A percentile compares a stretch with the other conserved stretches of the same genome.
Conservation (phyloP, 352 stramenopile species). For the Blastocystis sp. region DNA sequence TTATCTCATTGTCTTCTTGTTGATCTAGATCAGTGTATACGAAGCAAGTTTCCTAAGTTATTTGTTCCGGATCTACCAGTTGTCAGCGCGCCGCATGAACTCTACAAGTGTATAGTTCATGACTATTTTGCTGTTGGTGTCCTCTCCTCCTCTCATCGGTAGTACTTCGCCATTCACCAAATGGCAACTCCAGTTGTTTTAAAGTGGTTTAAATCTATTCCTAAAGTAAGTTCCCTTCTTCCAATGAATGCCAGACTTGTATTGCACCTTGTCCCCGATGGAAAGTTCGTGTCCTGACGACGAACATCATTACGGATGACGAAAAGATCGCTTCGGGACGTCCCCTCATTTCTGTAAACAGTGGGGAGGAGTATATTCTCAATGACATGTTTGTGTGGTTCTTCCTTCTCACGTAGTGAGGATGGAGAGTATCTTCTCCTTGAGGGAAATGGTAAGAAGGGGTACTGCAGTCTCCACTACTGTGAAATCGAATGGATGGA, state of each 20-base stretch:
- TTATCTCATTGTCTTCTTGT: background rate
- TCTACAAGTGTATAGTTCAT: conserved; percentile 34
- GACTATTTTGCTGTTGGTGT: conserved; percentile 40
- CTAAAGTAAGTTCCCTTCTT: background rate
- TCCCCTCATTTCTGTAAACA: background rate
- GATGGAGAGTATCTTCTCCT: conserved; percentile 20
- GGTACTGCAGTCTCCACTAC: conserved; percentile 8
- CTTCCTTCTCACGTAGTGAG: background rate
- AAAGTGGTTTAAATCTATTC: conserved; percentile 37
- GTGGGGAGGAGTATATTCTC: conserved; percentile 37
- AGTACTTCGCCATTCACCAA: conserved; percentile 48
- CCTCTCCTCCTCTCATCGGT: background rate
- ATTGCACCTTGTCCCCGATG: conserved; percentile 30
- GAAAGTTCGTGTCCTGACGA: background rate
- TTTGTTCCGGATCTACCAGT: background rate
- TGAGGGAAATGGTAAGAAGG: conserved; percentile 37
- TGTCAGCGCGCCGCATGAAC: background rate
- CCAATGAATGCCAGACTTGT: background rate
- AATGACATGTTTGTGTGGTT: background rate
- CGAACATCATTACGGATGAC: conserved; percentile 9
- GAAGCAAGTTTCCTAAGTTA: background rate
- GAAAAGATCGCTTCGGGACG: background rate
- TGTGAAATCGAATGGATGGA: conserved; percentile 48
- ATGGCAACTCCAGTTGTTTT: conserved; percentile 49
- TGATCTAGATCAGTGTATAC: background rate